Base-by-base conservation (phyloP, 1,284 basidiomycete genomes). In the Moesziomyces sp. region DNA sequence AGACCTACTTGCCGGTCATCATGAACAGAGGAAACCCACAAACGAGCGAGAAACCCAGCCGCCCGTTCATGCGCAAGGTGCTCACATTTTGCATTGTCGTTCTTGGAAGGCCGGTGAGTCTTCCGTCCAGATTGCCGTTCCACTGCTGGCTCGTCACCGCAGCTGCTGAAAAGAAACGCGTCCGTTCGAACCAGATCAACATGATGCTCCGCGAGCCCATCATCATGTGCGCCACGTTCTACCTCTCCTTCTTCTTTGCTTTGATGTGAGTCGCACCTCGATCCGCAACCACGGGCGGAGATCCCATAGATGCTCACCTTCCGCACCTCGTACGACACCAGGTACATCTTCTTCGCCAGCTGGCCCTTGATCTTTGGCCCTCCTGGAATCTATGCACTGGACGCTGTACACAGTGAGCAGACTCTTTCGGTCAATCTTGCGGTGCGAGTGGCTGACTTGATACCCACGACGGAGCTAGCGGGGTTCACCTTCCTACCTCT, bases 291-390 rank as follows among this genome's bases (percentile, higher is more conserved):
- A 45, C 43, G 14, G 8, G n/a, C 13, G 14, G 21, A 18, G 33
- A 28, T 5, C 28, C 23, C 9, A 9, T 16, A 5, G 16, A 28
- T 21, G 44, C 57, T 58, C 43, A 58, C 40, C n/a, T 35, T 30
- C 30, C 8, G 30, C 30, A 11, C 30, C 5, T 2, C 30, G 11
- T 8, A 2, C 30, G 11, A 7, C 45, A 16, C 5, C 46, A 72
- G 69, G 56, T 73, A 67, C 40, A 44, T 73, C 44, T 73, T 67
- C 48, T 73, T 73, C 19, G 64, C 59, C 19, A 62, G 57, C 45
- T 73, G 70, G 70, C 70, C 70, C 3, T 30, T 67, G 28, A 73
- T 73, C 52, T 73, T 73, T 40, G 64, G 70, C 7, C 59, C 60
- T 13, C 60, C 57, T 9, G 70, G 70, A 21, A 68, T 73, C 45